phyloP scores from a whole-genome alignment of 495 filamentous ascomycete genomes.

The Tuber microsphaerosporum region DNA sequence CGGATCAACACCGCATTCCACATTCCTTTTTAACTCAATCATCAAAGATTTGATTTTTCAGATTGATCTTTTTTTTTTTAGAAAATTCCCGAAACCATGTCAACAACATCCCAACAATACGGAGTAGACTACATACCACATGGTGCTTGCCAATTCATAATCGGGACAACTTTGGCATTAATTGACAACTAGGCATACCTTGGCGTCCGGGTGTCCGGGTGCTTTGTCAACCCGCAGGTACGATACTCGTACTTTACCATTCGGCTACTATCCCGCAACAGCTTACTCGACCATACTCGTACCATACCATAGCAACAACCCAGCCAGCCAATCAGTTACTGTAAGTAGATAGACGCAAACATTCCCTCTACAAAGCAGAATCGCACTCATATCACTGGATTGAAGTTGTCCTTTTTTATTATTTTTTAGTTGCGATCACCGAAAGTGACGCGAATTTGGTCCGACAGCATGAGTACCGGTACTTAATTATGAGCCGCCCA shows the following conservation, averaged over 20 bases:
- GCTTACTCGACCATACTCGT: too few species aligned
- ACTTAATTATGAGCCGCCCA: neutral
- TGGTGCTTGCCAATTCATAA: neutral
- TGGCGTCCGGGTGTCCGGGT: neutral
- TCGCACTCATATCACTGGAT: neutral
- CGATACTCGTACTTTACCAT: too few species aligned
- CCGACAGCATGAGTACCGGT: neutral
- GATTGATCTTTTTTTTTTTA: neutral
- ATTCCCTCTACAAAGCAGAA: neutral
- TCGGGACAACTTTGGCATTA: neutral
- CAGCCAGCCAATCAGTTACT: neutral
- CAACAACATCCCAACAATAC: neutral
- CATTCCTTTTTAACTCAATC: too few species aligned
- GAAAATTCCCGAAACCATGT: neutral
- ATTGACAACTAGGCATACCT: neutral
- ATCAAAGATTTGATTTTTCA: too few species aligned
- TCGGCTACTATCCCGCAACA: too few species aligned
- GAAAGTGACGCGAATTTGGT: neutral
- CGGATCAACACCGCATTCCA: neutral
- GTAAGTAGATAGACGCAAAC: too few species aligned
- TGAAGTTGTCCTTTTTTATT: neutral
- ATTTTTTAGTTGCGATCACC: too few species aligned
- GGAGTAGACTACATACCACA: too few species aligned
- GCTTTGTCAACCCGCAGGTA: too few species aligned
- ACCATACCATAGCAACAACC: too few species aligned